Base-by-base conservation (phyloP, 2,329 filamentous ascomycete species). In the Aspergillus sp. region DNA sequence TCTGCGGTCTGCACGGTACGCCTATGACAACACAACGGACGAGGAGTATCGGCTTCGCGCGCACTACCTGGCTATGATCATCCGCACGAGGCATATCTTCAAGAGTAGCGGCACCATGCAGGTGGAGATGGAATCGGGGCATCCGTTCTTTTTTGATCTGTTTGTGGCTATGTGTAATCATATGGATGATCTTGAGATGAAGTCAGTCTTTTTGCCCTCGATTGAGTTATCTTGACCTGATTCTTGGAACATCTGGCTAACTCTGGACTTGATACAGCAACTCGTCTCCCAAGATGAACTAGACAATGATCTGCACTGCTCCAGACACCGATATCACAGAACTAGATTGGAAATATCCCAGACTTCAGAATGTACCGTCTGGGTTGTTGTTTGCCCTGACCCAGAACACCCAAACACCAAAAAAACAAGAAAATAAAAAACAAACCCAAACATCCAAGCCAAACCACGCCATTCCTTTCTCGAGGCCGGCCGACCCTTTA, bases 81-180 rank as follows among this genome's bases (percentile, higher is more conserved):
- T 97, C 83, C 90, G 93, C 82, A 94, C 91, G 85, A 91, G 94
- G 78, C 92, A 92, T 84, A 96, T 92, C 73, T 97, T 98, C 80
- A 97, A 96, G 89, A 88, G 90, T 80, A 96, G 92, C 82, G 93
- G 93, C 80, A 97, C 93, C 79, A 96, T 97, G 92, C 93, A 97
- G 85, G 89, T 90, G 82, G 93, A 97, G 83, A 97, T 98, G 93
- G 91, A 96, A 83, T 87, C 87, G 78, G 92, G 93, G 77, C 92
- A 87, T 80, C 93, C 93, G 84, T 85, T 97, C 81, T 97, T 95
- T 85, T 98, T 98, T 82, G 93, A 97, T 84, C 84, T 98, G 79
- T 98, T 97, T 78, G 93, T 97, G 75, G 93, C 93, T 72, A 91
- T 97, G 89, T 96, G 92, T 84, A 97, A 96, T 81, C 93, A 96